A percentile compares a stretch with the other conserved stretches of the same genome.
These are phyloP conservation scores for Secale cereale DNA, from an alignment of 176 grass and related monocot genomes.

Conservation along the genomic window DNA sequence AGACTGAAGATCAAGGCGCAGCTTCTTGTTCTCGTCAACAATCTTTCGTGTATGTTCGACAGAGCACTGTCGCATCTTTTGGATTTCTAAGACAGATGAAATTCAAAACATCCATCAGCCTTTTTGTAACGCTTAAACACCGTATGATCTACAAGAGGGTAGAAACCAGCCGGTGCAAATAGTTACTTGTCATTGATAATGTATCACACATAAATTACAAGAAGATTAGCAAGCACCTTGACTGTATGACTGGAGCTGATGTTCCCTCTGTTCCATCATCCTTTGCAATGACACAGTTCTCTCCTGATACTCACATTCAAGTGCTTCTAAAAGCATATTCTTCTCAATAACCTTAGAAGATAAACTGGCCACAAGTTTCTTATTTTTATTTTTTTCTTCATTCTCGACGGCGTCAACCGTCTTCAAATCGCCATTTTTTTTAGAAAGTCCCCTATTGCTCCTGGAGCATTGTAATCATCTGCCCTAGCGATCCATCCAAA, in stretches of 20 bases:
- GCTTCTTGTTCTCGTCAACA: slow-evolving; percentile 55
- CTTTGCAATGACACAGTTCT: slow-evolving; percentile 24
- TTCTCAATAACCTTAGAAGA: slow-evolving; percentile 37
- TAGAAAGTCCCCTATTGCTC: slow-evolving; percentile 48
- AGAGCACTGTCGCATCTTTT: slow-evolving; percentile 59
- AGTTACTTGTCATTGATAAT: not conserved
- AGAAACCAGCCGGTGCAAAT: slow-evolving; percentile 2
- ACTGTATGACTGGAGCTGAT: slow-evolving; percentile 30
- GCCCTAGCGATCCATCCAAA: slow-evolving; percentile 56
- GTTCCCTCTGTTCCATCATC: slow-evolving; percentile 50
- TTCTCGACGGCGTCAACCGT: slow-evolving; percentile 24
- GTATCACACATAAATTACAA: slow-evolving; percentile 2
- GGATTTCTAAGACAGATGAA: slow-evolving; percentile 46
- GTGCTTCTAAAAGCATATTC: slow-evolving; percentile 34
- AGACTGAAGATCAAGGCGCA: slow-evolving; percentile 41
- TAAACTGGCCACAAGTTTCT: slow-evolving; percentile 45
- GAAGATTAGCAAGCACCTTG: slow-evolving; percentile 27
- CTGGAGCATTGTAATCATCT: slow-evolving; percentile 49
- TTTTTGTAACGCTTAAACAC: not conserved
- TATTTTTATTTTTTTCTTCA: slow-evolving; percentile 40
- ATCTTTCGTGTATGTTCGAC: slow-evolving; percentile 48
- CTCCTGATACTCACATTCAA: slow-evolving; percentile 33
- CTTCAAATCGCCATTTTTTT: slow-evolving; percentile 57
- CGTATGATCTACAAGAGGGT: not conserved
- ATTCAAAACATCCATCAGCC: not conserved